A percentile compares a stretch with the other conserved stretches of the same genome.
Evolutionary conservation across 768 basidiomycete species (phyloP).

Genomic region (Termitomyces titanicus): DNA sequence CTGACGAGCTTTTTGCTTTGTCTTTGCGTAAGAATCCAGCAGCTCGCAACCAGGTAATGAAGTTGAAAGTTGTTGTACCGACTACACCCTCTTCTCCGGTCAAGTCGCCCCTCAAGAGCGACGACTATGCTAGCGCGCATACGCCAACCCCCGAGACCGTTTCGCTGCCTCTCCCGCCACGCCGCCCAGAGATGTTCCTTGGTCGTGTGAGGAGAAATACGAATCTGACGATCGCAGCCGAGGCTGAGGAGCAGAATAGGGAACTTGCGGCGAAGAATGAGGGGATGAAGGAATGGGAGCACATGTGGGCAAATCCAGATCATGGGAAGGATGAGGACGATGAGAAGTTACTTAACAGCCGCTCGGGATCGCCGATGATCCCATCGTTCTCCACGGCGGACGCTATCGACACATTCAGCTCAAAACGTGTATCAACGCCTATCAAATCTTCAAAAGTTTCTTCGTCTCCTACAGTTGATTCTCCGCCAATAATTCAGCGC

Average conservation of each 20-base stretch:
- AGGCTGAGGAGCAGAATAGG: not conserved
- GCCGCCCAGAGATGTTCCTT: slow-evolving; percentile 14
- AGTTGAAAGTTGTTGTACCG: slow-evolving; percentile 7
- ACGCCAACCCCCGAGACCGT: slow-evolving; percentile 32
- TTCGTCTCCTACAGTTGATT: not conserved
- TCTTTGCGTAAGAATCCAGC: not conserved
- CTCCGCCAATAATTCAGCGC: not conserved
- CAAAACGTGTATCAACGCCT: slow-evolving; percentile 2
- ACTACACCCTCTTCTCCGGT: not conserved
- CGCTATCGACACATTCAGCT: slow-evolving; percentile 42
- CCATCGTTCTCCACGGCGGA: slow-evolving; percentile 47
- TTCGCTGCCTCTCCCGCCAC: slow-evolving; percentile 38
- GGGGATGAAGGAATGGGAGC: slow-evolving; percentile 4
- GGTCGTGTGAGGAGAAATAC: slow-evolving; percentile 4
- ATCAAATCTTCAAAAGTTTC: slow-evolving; percentile 2
- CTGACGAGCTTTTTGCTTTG: not conserved
- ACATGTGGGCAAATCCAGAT: slow-evolving; percentile 3
- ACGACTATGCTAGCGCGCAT: slow-evolving; percentile 31
- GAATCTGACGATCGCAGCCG: not conserved
- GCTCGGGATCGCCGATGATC: slow-evolving; percentile 36
- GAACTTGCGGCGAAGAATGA: not conserved
- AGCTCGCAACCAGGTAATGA: slow-evolving; percentile 1
- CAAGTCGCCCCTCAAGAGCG: slow-evolving; percentile 2
- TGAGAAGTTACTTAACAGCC: not conserved
- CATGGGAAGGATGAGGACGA: slow-evolving; percentile 5